Evolutionary conservation across 805 yeast species (phyloP), one percentile per base, ranked within the genome.

Genomic region (Hanseniaspora pseudoguilliermondii): DNA sequence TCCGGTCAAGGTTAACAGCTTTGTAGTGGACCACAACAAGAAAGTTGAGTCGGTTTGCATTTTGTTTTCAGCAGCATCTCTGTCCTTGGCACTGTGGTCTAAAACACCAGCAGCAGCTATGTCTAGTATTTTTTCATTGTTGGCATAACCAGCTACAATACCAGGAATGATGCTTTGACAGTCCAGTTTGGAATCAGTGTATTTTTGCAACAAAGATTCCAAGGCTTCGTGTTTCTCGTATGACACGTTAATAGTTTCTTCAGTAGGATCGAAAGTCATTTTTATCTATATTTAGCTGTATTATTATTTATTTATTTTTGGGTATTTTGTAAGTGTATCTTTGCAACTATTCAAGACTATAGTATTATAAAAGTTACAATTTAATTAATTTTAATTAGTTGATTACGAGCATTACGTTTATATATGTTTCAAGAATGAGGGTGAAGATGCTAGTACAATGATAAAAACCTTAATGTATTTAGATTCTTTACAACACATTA

Each of bases 21-120:
- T 69, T n/a, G 73, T 63, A 38, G 66, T 62, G 1, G 72, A 69
- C 55, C 62, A 70, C 25, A 68, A 57, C 43, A 65, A 60, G 51
- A 66, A 64, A 3, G 59, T 52, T 20, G 63, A 59, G 47, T 67
- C 67, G 7, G 56, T 58, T 23, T 60, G 47, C 38, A 53, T 54
- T 25, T 51, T 55, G 27, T 54, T 51, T 38, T 40, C 34, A 39
- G 23, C 18, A 15, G 50, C 40, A 29, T 50, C 46, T 27, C 52
- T 43, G 27, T 50, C 36, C 35, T 50, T 47, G 21, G 39, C 48
- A n/a, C 50, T n/a, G 27, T 54, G 42, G n/a, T 48, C 54, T 44
- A 35, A 46, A 32, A 43, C 59, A 42, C 64, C 64, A 4, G 60
- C 40, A 15, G 63, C 56, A 2, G 58, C 60, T 15, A 59, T 25